Base-by-base conservation (phyloP, 495 filamentous ascomycete species). In the Zalerion maritima region DNA sequence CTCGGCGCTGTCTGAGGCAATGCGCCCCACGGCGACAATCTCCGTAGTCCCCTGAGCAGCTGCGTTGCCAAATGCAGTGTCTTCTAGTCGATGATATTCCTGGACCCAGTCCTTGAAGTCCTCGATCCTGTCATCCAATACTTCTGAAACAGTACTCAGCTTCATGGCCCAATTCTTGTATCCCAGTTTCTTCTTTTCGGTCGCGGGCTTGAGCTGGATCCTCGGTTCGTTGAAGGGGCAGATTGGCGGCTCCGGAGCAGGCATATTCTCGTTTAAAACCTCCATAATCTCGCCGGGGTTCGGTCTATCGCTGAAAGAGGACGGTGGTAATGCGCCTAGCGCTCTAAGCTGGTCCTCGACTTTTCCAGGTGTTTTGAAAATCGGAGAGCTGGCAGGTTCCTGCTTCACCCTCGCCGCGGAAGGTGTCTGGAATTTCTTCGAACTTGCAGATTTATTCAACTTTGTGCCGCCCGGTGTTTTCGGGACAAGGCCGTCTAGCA, bases 161-260 rank as follows among this genome's bases (percentile, higher is more conserved):
- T 89, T 91, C 83, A 93, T 92, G 17, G 82, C 79, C 58, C 94
- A 78, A 0, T 83, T 76, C 41, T 84, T 84, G 51, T 94, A 97
- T 6, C 70, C 72, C 29, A 94, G 78, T 45, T 92, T 94, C 45
- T 81, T 84, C 29, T 79, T 60, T 41, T 97, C 89, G 2, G 78
- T 81, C 37, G 81, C 79, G 10, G 79, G 75, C 2, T 70, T 81
- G 3, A 89, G 66, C 45, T 73, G 80, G 51, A 94, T 75, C 9
- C 89, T 78, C 3, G 82, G 42, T 45, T 89, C 81, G 2, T 67
- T 38, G 36, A 69, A 75, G 1, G 82, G 81, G 13, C 71, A 75
- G 24, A 77, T 67, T 1, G 79, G 81, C 1, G 74, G 60, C 34
- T 83, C 78, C n/a, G 76, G 54, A 5, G 62, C 46, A 9, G 67